Evolutionary conservation across 805 yeast genomes (phyloP), one percentile per base, ranked within the genome.

Genomic region (Candida gorgasii): DNA sequence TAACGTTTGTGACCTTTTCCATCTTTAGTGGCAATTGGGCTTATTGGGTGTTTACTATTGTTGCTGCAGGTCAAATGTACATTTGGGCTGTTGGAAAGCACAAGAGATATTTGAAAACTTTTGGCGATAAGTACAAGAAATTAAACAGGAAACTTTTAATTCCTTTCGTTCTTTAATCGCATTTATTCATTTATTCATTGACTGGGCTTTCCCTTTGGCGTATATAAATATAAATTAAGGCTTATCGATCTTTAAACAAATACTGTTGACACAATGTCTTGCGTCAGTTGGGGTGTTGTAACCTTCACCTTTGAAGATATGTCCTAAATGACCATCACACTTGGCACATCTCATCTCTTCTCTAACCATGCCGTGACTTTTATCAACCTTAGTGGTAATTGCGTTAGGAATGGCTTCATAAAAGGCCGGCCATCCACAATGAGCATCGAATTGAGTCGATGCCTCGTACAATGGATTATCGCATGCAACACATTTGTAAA

Each of bases 351-450:
- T 73, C 83, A 93, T 90, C 61, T 93, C 99, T 9, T 82, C 87
- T 48, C 99, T 75, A 11, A 68, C 71, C 93, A 85, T 89, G 0
- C 98, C 98, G 38, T 67, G 64, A 6, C 83, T 62, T 0, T 44
- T 54, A 61, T 93, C 99, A 14, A 69, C 73, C 45, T 75, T 64
- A 9, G 84, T 71, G 15, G 63, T 73, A 29, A 93, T 74, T 5
- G 96, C 74, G 0, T 89, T 90, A 0, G 96, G 95, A 29, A 87
- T 69, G 1, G 95, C 97, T 44, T 88, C 85, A 62, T 84, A 92
- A 63, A 93, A 93, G 0, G 97, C 90, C 1, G 99, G 99, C 99
- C 99, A 93, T 2, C 99, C 99, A 63, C 99, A 93, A 41, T 89
- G 89, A 9, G 96, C 80, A 44, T 84, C 82, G 55, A 93, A 93